Evolutionary conservation across 2,329 filamentous ascomycete genomes (phyloP).

Genomic region (Phyllosticta citriasiana): DNA sequence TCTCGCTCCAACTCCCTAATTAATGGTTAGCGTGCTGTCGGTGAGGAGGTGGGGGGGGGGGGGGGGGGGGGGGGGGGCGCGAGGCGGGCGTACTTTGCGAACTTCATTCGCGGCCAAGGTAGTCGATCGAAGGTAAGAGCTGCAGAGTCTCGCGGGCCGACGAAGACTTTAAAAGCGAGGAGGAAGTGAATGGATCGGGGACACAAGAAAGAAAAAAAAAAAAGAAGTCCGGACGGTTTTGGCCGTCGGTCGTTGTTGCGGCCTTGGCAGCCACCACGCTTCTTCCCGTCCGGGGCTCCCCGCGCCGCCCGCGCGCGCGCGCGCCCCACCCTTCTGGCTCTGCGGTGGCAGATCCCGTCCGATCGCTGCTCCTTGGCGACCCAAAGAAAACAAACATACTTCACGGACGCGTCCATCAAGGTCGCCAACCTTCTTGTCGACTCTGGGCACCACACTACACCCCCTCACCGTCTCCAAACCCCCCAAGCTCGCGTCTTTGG

Average conservation of each 20-base stretch:
- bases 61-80: slow-evolving; percentile 4
- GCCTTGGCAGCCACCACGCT: neutral
- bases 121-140: neutral
- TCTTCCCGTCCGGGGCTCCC: neutral
- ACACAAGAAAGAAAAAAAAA: neutral
- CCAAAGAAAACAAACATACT: neutral
- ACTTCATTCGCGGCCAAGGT: slow-evolving; percentile 42
- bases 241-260: neutral
- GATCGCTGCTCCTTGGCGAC: neutral
- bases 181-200: neutral
- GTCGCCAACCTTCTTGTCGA: neutral
- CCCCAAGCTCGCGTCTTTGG: neutral
- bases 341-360: neutral
- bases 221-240: neutral
- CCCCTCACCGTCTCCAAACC: neutral
- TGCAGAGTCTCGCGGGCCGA: neutral
- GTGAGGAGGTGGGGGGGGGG: slow-evolving; percentile 9
- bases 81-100: slow-evolving; percentile 43
- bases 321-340: neutral
- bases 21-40: slow-evolving; percentile 2
- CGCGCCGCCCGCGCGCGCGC: neutral
- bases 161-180: neutral
- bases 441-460: neutral
- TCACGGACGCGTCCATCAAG: neutral
- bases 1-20: slow-evolving; percentile 70